These are phyloP conservation scores for Thelonectria discophora DNA, from an alignment of 2,329 filamentous ascomycete genomes.

Conservation along the genomic window DNA sequence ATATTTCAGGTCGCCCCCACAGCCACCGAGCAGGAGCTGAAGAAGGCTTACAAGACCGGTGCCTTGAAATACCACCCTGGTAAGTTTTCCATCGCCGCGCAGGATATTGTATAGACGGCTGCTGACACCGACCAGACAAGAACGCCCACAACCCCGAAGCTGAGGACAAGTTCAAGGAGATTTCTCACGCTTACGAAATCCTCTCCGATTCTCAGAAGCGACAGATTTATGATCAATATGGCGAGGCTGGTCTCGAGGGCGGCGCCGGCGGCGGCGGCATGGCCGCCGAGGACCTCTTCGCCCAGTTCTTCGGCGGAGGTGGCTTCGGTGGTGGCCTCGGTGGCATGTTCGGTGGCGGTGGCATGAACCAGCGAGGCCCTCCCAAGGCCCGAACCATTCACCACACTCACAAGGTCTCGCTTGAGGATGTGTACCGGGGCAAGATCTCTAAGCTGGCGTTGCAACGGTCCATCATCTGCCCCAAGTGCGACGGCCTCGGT, in stretches of 20 bases:
- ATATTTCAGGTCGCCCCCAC: slow-evolving; percentile 73
- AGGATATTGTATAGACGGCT: neutral
- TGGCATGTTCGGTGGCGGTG: slow-evolving; percentile 80
- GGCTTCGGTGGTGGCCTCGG: slow-evolving; percentile 65
- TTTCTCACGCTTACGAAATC: slow-evolving; percentile 94
- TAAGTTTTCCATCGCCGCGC: slow-evolving; percentile 52
- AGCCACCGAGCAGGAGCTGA: slow-evolving; percentile 86
- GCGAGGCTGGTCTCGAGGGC: slow-evolving; percentile 94
- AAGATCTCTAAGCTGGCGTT: slow-evolving; percentile 98
- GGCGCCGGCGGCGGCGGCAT: slow-evolving; percentile 84
- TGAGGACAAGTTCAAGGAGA: slow-evolving; percentile 98
- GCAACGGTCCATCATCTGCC: slow-evolving; percentile 96
- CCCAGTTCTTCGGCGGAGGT: slow-evolving; percentile 88
- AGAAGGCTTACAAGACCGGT: slow-evolving; percentile 87
- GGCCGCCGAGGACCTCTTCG: slow-evolving; percentile 95
- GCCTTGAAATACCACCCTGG: slow-evolving; percentile 87
- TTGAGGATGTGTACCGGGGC: slow-evolving; percentile 97
- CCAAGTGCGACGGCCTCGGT: slow-evolving; percentile 91
- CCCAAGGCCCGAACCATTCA: slow-evolving; percentile 93
- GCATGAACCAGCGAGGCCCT: slow-evolving; percentile 82
- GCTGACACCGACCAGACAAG: slow-evolving; percentile 73
- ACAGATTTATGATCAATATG: slow-evolving; percentile 93
- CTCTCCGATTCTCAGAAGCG: slow-evolving; percentile 94
- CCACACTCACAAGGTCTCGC: slow-evolving; percentile 96
- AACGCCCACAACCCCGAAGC: slow-evolving; percentile 93